Base-by-base conservation (phyloP, 257 asterid species). In the Solanum chiquidenum region DNA sequence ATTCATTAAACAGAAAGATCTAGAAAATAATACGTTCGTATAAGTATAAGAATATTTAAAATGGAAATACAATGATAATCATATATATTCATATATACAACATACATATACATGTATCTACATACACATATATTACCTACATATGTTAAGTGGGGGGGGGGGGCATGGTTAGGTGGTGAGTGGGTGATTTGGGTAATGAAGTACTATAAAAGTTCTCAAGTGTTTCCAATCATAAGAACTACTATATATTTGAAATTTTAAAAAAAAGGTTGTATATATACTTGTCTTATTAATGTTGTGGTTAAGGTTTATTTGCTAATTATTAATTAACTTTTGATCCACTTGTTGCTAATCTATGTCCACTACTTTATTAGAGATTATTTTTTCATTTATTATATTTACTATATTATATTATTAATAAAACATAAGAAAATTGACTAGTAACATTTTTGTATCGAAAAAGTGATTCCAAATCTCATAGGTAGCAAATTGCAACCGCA, bases 401-500 rank as follows among this genome's bases (percentile, higher is more conserved):
- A 52, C n/a, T 31, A 31, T 71, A 40, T 64, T 86, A n/a, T 85
- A 42, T 42, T 42, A 77, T 79, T 12, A 25, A 18, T 42, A 7
- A 79, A 44, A 46, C 18, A 46, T 16, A 16, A 44, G 6, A 80
- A 80, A 80, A 80, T 80, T 20, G 42, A 80, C 29, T 21, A 35
- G 80, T 73, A 27, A 44, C 27, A 46, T 14, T 44, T 76, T 27
- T 76, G 90, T 33, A 89, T 89, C 85, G 38, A 20, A 79, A 86
- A 88, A 89, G 91, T 90, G 18, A 69, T 64, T 85, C 90, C 93
- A 88, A 90, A 91, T 91, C 95, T 89, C 84, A 87, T 92, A 83
- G 92, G 94, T 69, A 89, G 94, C 96, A 92, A 90, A 92, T 91
- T 92, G 95, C 94, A 87, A 92, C 91, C 94, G 94, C 92, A 91